Evolutionary conservation across 169 alveolate genomes (phyloP).

Genomic region (Plasmodium reichenowi): DNA sequence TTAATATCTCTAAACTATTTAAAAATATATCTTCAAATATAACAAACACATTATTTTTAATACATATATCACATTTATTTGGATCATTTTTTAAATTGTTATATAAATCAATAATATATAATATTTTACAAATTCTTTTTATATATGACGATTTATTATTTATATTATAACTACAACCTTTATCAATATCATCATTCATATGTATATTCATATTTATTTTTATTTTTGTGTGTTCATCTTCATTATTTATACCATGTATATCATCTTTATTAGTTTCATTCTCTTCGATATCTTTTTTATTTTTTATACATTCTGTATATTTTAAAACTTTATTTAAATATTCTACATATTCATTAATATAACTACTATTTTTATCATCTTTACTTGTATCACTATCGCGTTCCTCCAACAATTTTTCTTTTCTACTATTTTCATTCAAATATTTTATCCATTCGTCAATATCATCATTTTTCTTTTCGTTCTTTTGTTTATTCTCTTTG

Average conservation of each 20-base stretch:
- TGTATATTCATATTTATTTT: too few species aligned
- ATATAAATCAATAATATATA: slow-evolving; percentile 11
- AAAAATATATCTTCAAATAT: slow-evolving; percentile 47
- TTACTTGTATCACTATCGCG: slow-evolving; percentile 1
- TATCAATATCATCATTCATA: slow-evolving; percentile 22
- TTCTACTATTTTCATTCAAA: slow-evolving; percentile 14
- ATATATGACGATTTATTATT: slow-evolving; percentile 8
- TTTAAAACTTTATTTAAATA: slow-evolving; percentile 23
- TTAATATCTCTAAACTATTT: slow-evolving; percentile 50
- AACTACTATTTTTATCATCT: background rate
- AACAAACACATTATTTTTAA: slow-evolving; percentile 23
- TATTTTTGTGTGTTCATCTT: too few species aligned
- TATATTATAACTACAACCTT: background rate
- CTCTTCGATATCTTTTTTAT: slow-evolving; percentile 15
- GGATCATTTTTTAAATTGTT: slow-evolving; percentile 20
- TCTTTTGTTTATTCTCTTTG: slow-evolving; percentile 34
- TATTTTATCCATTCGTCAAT: slow-evolving; percentile 44
- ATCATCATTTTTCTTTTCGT: slow-evolving; percentile 42
- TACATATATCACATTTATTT: background rate
- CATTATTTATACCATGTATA: background rate
- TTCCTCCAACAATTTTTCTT: background rate
- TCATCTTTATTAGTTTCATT: background rate
- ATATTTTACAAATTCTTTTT: slow-evolving; percentile 43
- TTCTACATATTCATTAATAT: slow-evolving; percentile 19
- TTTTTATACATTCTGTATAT: slow-evolving; percentile 34